Evolutionary conservation across 2,329 filamentous ascomycete genomes (phyloP).

Genomic region (Celoporthe dispersa): DNA sequence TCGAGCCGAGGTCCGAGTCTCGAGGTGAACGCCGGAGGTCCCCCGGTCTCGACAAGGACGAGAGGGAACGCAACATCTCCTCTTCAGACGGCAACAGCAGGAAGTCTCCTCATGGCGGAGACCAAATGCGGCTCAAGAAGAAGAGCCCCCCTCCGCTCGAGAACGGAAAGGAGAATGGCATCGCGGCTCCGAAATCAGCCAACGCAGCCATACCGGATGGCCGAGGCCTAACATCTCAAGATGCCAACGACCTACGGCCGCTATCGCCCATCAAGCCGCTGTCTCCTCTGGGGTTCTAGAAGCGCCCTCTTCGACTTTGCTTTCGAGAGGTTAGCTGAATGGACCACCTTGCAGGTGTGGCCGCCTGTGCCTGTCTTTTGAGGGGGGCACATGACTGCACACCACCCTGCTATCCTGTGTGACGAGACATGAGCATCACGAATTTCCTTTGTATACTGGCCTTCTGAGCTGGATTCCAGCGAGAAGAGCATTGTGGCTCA

Average conservation of each 20-base stretch:
- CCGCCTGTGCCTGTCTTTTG: constrained; percentile 25
- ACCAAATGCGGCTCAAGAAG: constrained; percentile 47
- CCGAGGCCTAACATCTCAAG: constrained; percentile 31
- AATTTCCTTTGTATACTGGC: constrained; percentile 31
- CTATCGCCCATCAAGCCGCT: constrained; percentile 70
- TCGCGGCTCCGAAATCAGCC: constrained; percentile 33
- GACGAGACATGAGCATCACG: constrained; percentile 36
- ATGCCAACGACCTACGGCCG: constrained; percentile 52
- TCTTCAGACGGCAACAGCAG: constrained; percentile 69
- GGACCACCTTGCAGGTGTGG: constrained; percentile 15
- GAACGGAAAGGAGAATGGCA: constrained; percentile 39
- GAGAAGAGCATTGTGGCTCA: constrained; percentile 9
- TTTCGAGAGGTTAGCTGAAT: constrained; percentile 26
- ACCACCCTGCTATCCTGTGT: constrained; percentile 24
- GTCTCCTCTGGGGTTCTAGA: constrained; percentile 63
- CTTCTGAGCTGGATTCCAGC: constrained; percentile 2
- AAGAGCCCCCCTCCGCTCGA: constrained; percentile 44
- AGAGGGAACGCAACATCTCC: constrained; percentile 58
- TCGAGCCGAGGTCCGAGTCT: constrained; percentile 24
- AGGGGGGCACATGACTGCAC: constrained; percentile 22
- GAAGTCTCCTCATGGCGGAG: constrained; percentile 44
- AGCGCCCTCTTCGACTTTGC: constrained; percentile 31
- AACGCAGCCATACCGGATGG: constrained; percentile 45
- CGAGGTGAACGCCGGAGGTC: constrained; percentile 24
- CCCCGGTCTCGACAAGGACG: constrained; percentile 20